Evolutionary conservation across 192 early-diverging fungal species (phyloP).

Genomic region (Coemansia sp.): DNA sequence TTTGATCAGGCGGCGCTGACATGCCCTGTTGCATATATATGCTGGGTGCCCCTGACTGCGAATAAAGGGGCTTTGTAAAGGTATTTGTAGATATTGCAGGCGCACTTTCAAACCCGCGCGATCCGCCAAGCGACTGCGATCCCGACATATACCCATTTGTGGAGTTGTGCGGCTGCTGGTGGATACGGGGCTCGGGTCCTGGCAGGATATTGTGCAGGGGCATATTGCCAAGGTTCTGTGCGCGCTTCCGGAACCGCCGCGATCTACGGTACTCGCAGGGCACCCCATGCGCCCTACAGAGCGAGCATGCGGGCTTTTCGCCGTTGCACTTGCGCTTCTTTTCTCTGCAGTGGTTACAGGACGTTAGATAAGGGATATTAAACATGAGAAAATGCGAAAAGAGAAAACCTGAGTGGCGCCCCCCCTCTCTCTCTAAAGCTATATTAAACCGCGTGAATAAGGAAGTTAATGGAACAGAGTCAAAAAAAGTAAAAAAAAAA

Average conservation of each 20-base stretch:
- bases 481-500: constrained; percentile 2
- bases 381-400: constrained; percentile 23
- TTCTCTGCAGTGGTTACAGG: constrained; percentile 52
- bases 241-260: constrained; percentile 39
- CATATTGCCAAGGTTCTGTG: constrained; percentile 10
- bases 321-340: constrained; percentile 56
- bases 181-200: not conserved
- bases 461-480: not conserved
- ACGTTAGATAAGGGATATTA: constrained; percentile 37
- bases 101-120: not conserved
- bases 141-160: not conserved
- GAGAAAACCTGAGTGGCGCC: not conserved
- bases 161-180: not conserved
- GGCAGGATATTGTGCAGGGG: constrained; percentile 25
- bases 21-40: not conserved
- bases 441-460: no score
- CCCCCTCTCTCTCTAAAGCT: no score
- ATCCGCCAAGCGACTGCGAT: not conserved
- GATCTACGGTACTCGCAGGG: constrained; percentile 46
- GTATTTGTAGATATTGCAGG: not conserved
- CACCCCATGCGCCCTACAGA: constrained; percentile 40
- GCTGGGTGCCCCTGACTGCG: not conserved
- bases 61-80: not conserved
- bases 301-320: constrained; percentile 37
- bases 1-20: not conserved